Percentiles rank a stretch among this genome's conserved stretches.
These are phyloP conservation scores for Aphanomyces invadans DNA, from an alignment of 352 stramenopile genomes.

Conservation along the genomic window DNA sequence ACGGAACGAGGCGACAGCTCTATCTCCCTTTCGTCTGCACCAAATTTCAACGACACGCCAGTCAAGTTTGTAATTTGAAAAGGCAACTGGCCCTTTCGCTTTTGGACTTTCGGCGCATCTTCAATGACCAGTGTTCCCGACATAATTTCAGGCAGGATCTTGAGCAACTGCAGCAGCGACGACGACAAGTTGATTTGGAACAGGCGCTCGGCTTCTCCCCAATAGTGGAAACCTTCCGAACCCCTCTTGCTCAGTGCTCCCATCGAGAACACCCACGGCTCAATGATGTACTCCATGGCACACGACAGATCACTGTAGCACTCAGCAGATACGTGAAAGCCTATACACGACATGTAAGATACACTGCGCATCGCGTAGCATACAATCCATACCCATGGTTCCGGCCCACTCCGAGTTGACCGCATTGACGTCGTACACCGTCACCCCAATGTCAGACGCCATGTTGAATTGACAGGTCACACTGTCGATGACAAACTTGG, in stretches of 20 bases:
- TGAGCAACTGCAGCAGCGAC: slow-evolving; percentile 64
- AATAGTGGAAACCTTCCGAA: slow-evolving; percentile 52
- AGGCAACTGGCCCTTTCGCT: slow-evolving; percentile 9
- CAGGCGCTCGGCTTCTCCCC: slow-evolving; percentile 54
- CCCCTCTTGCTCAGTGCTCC: slow-evolving; percentile 44
- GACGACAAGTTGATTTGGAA: slow-evolving; percentile 75
- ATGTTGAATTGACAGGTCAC: slow-evolving; percentile 55
- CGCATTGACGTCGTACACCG: slow-evolving; percentile 23
- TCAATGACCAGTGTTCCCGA: slow-evolving; percentile 18
- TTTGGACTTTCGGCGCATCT: slow-evolving; percentile 18
- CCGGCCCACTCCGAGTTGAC: slow-evolving; percentile 45
- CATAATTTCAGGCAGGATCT: slow-evolving; percentile 66
- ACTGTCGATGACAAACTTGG: slow-evolving; percentile 54
- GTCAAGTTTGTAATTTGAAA: slow-evolving; percentile 23
- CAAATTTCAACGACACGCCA: slow-evolving; percentile 11
- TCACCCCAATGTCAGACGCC: slow-evolving; percentile 25
- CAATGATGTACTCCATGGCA: slow-evolving; percentile 67
- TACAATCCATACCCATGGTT: slow-evolving; percentile 22
- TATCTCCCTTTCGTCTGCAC: background rate
- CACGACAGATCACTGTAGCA: slow-evolving; percentile 61
- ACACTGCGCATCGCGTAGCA: background rate
- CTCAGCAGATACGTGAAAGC: slow-evolving; percentile 55
- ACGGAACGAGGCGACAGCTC: slow-evolving; percentile 12
- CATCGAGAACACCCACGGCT: slow-evolving; percentile 57
- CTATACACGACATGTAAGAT: slow-evolving; percentile 27